Evolutionary conservation across 345 rosid species (phyloP), one percentile per base, ranked within the genome.

Genomic region (Odontarrhena argentea): DNA sequence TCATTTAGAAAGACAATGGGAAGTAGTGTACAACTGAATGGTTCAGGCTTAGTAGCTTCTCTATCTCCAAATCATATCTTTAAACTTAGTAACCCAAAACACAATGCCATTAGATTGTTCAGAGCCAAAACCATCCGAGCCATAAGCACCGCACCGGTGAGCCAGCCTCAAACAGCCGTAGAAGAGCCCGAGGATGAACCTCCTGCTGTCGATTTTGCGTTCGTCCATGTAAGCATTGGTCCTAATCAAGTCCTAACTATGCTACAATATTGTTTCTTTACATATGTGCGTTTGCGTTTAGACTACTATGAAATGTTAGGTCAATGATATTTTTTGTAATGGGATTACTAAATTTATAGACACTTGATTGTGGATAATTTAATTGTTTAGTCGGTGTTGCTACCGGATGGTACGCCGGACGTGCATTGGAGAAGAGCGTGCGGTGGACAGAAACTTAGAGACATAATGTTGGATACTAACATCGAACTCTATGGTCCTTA

Each of bases 361-460:
- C 9, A 9, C 2, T 22, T 48, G 5, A 49, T 35, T 68, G 32
- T 47, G 56, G 58, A 30, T 26, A 12, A 26, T 63, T 1, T 0
- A 36, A 28, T 45, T 77, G 6, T 3, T 32, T 48, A 89, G 96
- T 87, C 98, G n/a, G 96, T 87, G 55, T 63, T 89, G 76, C 76
- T 89, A 9, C 98, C 98, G 7, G 98, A 87, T 67, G 96, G 98
- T 51, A 86, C 88, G 13, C 96, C 98, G 6, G 96, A 92, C 70
- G 75, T 86, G 24, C 98, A 92, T 55, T 84, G 80, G 55, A 80
- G 98, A 22, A 79, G 72, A 26, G 84, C 88, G 0, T 64, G 77
- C 42, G 96, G 96, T 30, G 98, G 96, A 50, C 87, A 89, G 78
- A 89, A 92, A 60, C 96, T 89, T n/a, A 86, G 98, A 73, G 83